These are phyloP conservation scores for Pneumocystis wakefieldiae DNA, from an alignment of 1,139 yeast genomes.

Conservation along the genomic window DNA sequence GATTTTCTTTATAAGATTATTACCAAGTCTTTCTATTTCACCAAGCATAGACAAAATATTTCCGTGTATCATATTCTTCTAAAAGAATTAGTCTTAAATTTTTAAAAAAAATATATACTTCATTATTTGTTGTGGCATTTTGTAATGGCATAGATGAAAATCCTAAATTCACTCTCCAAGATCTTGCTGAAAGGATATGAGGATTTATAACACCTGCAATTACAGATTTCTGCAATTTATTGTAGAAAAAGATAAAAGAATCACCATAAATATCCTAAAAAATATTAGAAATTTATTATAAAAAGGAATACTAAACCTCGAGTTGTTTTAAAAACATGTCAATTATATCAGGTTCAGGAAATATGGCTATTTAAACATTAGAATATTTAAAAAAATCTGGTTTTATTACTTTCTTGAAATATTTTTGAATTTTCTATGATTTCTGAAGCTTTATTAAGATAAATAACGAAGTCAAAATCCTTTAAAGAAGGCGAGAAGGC, in stretches of 20 bases:
- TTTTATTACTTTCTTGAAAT: not conserved
- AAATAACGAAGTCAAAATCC: constrained; percentile 70
- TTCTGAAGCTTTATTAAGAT: constrained; percentile 28
- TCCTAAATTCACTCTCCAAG: constrained; percentile 68
- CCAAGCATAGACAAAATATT: constrained; percentile 61
- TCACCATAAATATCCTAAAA: constrained; percentile 36
- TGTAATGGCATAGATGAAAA: constrained; percentile 55
- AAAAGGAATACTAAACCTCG: constrained; percentile 35
- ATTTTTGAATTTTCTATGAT: constrained; percentile 22
- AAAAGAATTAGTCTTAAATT: not conserved
- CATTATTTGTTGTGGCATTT: constrained; percentile 21
- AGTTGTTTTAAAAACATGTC: constrained; percentile 8
- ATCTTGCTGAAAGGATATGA: constrained; percentile 34
- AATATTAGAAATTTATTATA: constrained; percentile 39
- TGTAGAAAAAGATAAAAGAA: constrained; percentile 18
- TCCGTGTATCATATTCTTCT: constrained; percentile 32
- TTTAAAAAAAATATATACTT: constrained; percentile 12
- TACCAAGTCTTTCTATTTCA: constrained; percentile 65
- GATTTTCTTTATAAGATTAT: constrained; percentile 33
- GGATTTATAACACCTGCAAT: constrained; percentile 77
- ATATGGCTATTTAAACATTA: constrained; percentile 6
- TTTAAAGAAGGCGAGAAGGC: constrained; percentile 62
- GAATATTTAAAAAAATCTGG: not conserved
- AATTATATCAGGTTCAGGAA: constrained; percentile 7
- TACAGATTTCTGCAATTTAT: constrained; percentile 25